Evolutionary conservation across 345 rosid species (phyloP), one percentile per base, ranked within the genome.

Genomic region (Populus davidiana): DNA sequence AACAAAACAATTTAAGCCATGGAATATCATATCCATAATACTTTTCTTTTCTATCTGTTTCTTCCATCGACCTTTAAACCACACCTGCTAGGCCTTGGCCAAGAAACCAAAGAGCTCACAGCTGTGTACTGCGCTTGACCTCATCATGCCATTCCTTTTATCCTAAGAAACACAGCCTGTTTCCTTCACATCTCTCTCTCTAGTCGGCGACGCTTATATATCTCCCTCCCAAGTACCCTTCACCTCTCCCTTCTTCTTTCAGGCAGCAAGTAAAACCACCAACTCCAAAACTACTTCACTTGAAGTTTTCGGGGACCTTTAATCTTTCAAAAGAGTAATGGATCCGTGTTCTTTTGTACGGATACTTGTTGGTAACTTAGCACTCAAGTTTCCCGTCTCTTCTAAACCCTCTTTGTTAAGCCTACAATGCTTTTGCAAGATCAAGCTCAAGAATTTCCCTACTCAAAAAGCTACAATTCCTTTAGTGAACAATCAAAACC

Each of bases 331-430:
- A 69, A 69, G 20, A 56, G 54, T 7, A 59, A 95, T 96, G 99
- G 99, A 96, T 92, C 99, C 99, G 81, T 96, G 99, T 86, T 89
- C 94, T 8, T 93, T 92, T 82, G 88, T 88, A 39, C 90, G 98
- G 86, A 80, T 96, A 81, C 88, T 93, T 4, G 86, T 91, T 49
- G 97, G 98, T 0, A 91, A 91, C 81, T 86, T 96, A 33, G 90
- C 96, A 43, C 80, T 93, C 69, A 88, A 87, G 79, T 86, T 88
- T 23, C 88, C 91, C 0, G 70, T 76, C 0, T 43, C 83, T 1
- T 74, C 85, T 17, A 87, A 84, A 62, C 80, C 90, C 2, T 78
- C 88, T 0, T 69, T 81, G 17, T 85, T 89, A 0, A 84, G 79
- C 16, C 64, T 61, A 62, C 59, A 85, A 6, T 91, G 85, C 38